These are phyloP conservation scores for Fonsecaea erecta DNA, from an alignment of 2,329 filamentous ascomycete species.

Conservation along the genomic window DNA sequence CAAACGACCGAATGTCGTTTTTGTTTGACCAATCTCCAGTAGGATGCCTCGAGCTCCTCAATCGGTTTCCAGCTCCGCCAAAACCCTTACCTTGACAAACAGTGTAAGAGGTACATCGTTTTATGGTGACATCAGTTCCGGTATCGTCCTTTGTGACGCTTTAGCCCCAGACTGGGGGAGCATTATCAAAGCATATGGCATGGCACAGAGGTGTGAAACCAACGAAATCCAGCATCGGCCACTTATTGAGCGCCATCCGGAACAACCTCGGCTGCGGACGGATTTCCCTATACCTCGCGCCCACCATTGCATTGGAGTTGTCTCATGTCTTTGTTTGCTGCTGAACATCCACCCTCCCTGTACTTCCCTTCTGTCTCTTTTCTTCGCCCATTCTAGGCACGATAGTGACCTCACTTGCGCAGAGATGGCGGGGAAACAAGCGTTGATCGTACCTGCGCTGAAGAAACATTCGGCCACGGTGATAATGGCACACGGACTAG, in stretches of 20 bases:
- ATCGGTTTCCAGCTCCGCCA: too few species aligned
- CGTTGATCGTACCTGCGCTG: constrained; percentile 76
- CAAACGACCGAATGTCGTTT: too few species aligned
- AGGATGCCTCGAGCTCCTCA: too few species aligned
- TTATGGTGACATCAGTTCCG: not conserved
- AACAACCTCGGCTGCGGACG: not conserved
- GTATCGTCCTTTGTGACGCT: not conserved
- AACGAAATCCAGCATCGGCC: not conserved
- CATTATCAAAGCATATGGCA: not conserved
- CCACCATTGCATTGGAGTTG: not conserved
- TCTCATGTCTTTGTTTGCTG: not conserved
- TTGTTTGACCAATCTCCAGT: too few species aligned
- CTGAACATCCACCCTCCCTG: not conserved
- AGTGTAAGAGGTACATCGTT: not conserved
- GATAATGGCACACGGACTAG: constrained; percentile 91
- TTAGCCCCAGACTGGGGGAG: not conserved
- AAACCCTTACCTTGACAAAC: too few species aligned
- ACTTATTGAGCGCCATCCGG: not conserved
- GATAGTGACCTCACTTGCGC: not conserved
- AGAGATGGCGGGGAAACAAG: constrained; percentile 25
- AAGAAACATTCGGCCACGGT: constrained; percentile 90
- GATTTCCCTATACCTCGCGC: not conserved
- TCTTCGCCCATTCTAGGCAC: not conserved
- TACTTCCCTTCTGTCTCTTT: not conserved
- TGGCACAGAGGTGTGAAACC: not conserved